Percentiles rank a stretch among this genome's conserved stretches.
Conservation (phyloP, 345 rosid species). For the Firmiana major region DNA sequence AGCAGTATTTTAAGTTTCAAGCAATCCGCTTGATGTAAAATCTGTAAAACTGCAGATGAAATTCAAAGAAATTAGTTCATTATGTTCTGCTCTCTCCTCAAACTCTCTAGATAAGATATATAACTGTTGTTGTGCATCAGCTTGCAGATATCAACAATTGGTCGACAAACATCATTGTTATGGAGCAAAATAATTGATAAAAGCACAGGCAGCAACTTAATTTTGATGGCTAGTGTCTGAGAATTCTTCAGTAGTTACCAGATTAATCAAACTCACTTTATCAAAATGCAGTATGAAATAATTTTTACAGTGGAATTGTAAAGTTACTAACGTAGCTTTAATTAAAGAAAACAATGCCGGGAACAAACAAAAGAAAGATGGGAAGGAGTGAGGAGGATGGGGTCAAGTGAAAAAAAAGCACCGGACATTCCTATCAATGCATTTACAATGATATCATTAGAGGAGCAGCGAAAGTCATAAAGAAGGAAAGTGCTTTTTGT, state of each 20-base stretch:
- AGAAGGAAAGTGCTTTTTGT: slow-evolving; percentile 21
- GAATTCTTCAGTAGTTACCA: not conserved
- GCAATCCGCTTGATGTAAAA: not conserved
- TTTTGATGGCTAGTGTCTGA: not conserved
- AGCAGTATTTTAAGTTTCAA: not conserved
- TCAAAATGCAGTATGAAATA: no score
- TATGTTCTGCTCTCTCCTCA: not conserved
- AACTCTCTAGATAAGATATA: not conserved
- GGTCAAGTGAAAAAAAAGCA: slow-evolving; percentile 25
- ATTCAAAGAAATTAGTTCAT: not conserved
- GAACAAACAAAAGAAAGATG: not conserved
- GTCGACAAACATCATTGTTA: not conserved
- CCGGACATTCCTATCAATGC: slow-evolving; percentile 13
- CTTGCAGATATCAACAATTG: not conserved
- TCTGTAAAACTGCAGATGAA: not conserved
- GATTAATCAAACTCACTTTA: no score
- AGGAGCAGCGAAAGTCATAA: slow-evolving; percentile 13
- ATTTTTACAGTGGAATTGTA: no score
- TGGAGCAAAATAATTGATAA: not conserved
- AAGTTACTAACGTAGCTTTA: no score
- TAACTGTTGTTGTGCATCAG: not conserved
- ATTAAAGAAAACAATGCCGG: no score
- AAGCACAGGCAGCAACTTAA: not conserved
- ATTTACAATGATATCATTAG: slow-evolving; percentile 18
- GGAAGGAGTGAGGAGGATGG: not conserved